Conservation (phyloP, 805 yeast species). For the Danielia oregonensis region DNA sequence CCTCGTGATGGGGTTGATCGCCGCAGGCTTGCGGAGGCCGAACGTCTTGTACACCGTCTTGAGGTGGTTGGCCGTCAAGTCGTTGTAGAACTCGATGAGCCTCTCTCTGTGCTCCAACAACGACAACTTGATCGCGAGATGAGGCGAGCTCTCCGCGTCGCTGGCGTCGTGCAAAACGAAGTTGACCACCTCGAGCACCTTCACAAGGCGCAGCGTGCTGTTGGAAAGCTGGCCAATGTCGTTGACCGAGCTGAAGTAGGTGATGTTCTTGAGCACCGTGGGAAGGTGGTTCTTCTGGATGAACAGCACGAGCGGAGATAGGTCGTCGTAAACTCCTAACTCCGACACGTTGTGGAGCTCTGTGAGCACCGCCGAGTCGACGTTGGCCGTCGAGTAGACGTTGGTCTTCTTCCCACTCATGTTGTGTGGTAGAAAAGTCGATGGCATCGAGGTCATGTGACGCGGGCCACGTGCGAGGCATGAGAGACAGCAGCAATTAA, state of each 20-base stretch:
- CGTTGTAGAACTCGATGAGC: constrained; percentile 41
- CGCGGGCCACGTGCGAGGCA: background rate
- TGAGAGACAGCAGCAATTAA: too few relatives aligned
- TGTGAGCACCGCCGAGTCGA: constrained; percentile 11
- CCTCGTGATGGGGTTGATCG: constrained; percentile 58
- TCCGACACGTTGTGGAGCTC: constrained; percentile 9
- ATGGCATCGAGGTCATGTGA: background rate
- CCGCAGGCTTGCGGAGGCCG: constrained; percentile 52
- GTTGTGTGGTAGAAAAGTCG: background rate
- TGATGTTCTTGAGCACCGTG: constrained; percentile 39
- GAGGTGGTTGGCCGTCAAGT: constrained; percentile 51
- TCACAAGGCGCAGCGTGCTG: constrained; percentile 27
- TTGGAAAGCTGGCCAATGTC: constrained; percentile 50
- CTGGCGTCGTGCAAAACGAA: constrained; percentile 16
- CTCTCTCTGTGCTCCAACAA: constrained; percentile 17
- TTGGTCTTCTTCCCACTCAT: constrained; percentile 1
- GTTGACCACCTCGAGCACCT: constrained; percentile 31
- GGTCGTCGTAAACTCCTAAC: constrained; percentile 12
- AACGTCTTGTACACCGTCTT: constrained; percentile 69
- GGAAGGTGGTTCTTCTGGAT: constrained; percentile 25
- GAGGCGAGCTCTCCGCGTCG: constrained; percentile 6
- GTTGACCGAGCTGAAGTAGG: constrained; percentile 42
- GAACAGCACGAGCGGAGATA: constrained; percentile 21
- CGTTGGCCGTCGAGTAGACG: constrained; percentile 8
- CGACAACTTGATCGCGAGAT: constrained; percentile 9